Evolutionary conservation across 495 filamentous ascomycete genomes (phyloP).

Genomic region (Cudoniella acicularis): DNA sequence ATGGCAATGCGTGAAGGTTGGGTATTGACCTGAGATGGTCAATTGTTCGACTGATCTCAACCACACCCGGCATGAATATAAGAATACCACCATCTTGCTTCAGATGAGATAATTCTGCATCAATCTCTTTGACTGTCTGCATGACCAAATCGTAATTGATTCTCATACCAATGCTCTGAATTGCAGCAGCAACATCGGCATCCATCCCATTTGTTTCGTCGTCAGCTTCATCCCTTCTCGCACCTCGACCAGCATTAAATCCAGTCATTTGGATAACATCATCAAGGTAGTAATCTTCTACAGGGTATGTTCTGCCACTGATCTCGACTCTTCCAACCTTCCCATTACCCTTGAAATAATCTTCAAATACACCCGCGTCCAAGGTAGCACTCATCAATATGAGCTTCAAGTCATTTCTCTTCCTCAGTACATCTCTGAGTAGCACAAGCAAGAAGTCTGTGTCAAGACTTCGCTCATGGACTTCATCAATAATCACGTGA

Average conservation of each 20-base stretch:
- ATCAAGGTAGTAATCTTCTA: conserved; percentile 86
- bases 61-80: conserved; percentile 82
- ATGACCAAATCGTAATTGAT: conserved; percentile 93
- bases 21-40: conserved; percentile 64
- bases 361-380: conserved; percentile 80
- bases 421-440: conserved; percentile 74
- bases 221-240: conserved; percentile 25
- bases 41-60: conserved; percentile 83
- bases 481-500: conserved; percentile 95
- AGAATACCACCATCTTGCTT: conserved; percentile 77
- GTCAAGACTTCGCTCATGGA: conserved; percentile 92
- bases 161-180: conserved; percentile 72
- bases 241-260: conserved; percentile 44
- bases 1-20: conserved; percentile 73
- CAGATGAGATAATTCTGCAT: conserved; percentile 57
- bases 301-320: conserved; percentile 82
- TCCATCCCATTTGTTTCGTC: conserved; percentile 33
- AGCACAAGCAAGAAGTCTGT: conserved; percentile 92
- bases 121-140: conserved; percentile 73
- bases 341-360: conserved; percentile 69
- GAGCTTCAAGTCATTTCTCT: conserved; percentile 79
- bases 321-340: conserved; percentile 81
- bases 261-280: conserved; percentile 78
- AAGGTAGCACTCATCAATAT: conserved; percentile 98
- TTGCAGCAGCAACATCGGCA: conserved; percentile 55